Evolutionary conservation across 257 asterid genomes (phyloP).

Genomic region (Salvia rosmarinus): DNA sequence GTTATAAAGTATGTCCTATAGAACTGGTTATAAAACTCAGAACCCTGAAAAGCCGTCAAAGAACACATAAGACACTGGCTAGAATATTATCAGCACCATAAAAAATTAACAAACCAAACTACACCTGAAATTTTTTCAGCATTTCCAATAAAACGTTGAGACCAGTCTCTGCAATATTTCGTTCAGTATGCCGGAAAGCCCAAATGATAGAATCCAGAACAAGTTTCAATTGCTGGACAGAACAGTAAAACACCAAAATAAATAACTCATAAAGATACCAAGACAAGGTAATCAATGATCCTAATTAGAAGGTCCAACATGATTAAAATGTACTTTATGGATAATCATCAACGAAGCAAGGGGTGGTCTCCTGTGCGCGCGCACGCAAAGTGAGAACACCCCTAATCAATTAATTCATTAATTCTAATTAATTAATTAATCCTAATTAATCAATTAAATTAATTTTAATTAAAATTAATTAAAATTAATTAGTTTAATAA

Average conservation of each 20-base stretch:
- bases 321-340: not conserved
- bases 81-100: not conserved
- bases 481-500: too few relatives aligned
- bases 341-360: conserved; percentile 8
- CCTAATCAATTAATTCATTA: too few relatives aligned
- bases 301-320: not conserved
- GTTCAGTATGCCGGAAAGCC: conserved; percentile 99
- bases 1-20: conserved; percentile 66
- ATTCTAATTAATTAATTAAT: too few relatives aligned
- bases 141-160: conserved; percentile 89
- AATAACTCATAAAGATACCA: conserved; percentile 32
- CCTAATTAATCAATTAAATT: too few relatives aligned
- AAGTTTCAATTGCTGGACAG: conserved; percentile 85
- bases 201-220: conserved; percentile 98
- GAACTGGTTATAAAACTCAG: conserved; percentile 82
- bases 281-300: not conserved
- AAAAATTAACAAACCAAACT: conserved; percentile 26
- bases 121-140: conserved; percentile 85
- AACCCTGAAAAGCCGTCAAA: conserved; percentile 53
- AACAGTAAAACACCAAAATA: conserved; percentile 30
- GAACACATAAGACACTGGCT: conserved; percentile 24
- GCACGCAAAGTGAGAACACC: too few relatives aligned
- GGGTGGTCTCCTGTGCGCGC: too few relatives aligned
- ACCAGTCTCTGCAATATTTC: conserved; percentile 98
- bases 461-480: too few relatives aligned